Conservation (phyloP, 2,329 filamentous ascomycete genomes). For the Fusarium sp. region DNA sequence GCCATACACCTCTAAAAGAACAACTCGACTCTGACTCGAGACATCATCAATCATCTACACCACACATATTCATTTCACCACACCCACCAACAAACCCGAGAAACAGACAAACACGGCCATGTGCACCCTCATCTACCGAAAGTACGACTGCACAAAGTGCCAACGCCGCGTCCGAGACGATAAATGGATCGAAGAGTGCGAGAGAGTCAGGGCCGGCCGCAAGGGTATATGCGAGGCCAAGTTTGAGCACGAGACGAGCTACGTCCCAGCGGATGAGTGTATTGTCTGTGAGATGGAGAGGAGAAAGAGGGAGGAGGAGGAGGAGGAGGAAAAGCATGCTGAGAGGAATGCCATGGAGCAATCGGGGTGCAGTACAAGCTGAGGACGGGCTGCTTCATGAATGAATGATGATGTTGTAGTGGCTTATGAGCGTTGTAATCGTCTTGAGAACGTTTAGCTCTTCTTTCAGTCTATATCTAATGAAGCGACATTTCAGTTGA, state of each 20-base stretch:
- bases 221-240: constrained; percentile 8
- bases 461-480: constrained; percentile 6
- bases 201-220: not conserved
- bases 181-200: constrained; percentile 15
- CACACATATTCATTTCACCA: not conserved
- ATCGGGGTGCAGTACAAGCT: not conserved
- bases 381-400: not conserved
- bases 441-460: not conserved
- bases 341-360: not conserved
- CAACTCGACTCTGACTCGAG: not conserved
- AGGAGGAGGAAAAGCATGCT: not conserved
- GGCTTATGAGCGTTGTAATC: not conserved
- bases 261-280: constrained; percentile 26
- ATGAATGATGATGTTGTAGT: not conserved
- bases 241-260: constrained; percentile 2
- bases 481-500: not conserved
- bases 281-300: constrained; percentile 24
- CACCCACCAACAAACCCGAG: not conserved
- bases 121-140: constrained; percentile 17
- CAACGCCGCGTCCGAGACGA: constrained; percentile 17
- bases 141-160: constrained; percentile 29
- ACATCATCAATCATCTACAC: not conserved
- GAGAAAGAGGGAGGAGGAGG: constrained; percentile 1
- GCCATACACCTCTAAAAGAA: not conserved
- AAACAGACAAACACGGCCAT: constrained; percentile 1